These are phyloP conservation scores for Ceratobasidium sp. DNA, from an alignment of 1,284 basidiomycete genomes.

Conservation along the genomic window DNA sequence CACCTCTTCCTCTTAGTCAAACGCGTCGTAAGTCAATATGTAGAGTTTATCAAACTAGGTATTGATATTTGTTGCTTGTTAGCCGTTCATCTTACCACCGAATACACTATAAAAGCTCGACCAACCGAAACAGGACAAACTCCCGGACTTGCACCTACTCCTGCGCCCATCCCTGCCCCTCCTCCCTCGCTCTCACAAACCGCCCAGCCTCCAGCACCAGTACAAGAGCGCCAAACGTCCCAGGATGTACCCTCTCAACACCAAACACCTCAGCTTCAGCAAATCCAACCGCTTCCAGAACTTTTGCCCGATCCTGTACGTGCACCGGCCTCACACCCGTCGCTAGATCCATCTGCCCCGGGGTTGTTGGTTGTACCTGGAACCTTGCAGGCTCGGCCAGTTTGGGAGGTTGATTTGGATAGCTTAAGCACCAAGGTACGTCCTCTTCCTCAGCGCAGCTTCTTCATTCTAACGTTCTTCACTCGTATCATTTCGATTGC, in stretches of 20 bases:
- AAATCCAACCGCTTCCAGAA: constrained; percentile 51
- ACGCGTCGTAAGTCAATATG: constrained; percentile 47
- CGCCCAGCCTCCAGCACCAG: constrained; percentile 52
- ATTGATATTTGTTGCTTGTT: constrained; percentile 57
- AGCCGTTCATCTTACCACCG: constrained; percentile 75
- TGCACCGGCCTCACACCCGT: constrained; percentile 81
- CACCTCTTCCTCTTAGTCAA: constrained; percentile 50
- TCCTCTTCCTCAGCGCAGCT: background rate
- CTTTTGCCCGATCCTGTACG: constrained; percentile 50
- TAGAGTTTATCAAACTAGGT: background rate
- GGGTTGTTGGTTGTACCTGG: constrained; percentile 73
- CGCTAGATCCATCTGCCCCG: constrained; percentile 76
- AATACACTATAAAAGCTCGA: constrained; percentile 89
- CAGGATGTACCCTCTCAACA: constrained; percentile 48
- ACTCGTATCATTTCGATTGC: background rate
- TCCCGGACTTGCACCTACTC: constrained; percentile 54
- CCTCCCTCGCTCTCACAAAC: constrained; percentile 51
- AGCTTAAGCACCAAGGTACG: constrained; percentile 35
- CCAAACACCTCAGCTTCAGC: constrained; percentile 48
- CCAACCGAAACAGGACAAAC: constrained; percentile 54
- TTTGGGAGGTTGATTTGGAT: constrained; percentile 90
- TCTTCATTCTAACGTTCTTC: background rate
- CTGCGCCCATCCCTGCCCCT: constrained; percentile 44
- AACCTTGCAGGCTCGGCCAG: constrained; percentile 68
- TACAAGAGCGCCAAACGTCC: constrained; percentile 49